These are phyloP conservation scores for Euphorbia celastroides DNA, from an alignment of 441 rosid genomes.

Conservation along the genomic window DNA sequence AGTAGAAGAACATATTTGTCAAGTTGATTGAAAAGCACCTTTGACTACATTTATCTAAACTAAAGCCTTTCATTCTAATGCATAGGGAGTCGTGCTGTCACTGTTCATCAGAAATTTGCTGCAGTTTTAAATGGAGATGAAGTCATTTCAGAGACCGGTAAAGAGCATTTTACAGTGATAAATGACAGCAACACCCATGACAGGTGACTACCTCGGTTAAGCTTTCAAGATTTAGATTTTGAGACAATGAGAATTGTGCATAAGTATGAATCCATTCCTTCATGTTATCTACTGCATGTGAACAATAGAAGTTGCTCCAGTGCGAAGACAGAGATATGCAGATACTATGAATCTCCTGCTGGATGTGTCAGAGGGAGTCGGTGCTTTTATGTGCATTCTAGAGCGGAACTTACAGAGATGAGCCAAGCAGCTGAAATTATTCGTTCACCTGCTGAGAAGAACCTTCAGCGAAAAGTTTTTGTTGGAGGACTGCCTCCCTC, in stretches of 20 bases:
- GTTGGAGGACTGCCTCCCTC: constrained; percentile 51
- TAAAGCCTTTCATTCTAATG: constrained; percentile 20
- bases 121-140: constrained; percentile 32
- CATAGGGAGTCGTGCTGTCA: constrained; percentile 45
- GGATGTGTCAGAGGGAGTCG: constrained; percentile 50
- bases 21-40: not conserved
- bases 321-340: constrained; percentile 35
- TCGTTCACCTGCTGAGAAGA: constrained; percentile 20
- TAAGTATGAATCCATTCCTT: not conserved
- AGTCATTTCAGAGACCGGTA: constrained; percentile 28
- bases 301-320: constrained; percentile 26
- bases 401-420: constrained; percentile 31
- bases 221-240: constrained; percentile 12
- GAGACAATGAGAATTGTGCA: not conserved
- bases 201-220: constrained; percentile 31
- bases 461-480: constrained; percentile 39
- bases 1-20: constrained; percentile 23
- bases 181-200: constrained; percentile 30
- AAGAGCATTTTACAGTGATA: constrained; percentile 26
- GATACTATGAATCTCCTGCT: constrained; percentile 37
- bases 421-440: constrained; percentile 22
- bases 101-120: constrained; percentile 24
- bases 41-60: constrained; percentile 12
- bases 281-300: constrained; percentile 14
- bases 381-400: constrained; percentile 43